Base-by-base conservation (phyloP, 352 stramenopile genomes). In the Pythium oligandrum region DNA sequence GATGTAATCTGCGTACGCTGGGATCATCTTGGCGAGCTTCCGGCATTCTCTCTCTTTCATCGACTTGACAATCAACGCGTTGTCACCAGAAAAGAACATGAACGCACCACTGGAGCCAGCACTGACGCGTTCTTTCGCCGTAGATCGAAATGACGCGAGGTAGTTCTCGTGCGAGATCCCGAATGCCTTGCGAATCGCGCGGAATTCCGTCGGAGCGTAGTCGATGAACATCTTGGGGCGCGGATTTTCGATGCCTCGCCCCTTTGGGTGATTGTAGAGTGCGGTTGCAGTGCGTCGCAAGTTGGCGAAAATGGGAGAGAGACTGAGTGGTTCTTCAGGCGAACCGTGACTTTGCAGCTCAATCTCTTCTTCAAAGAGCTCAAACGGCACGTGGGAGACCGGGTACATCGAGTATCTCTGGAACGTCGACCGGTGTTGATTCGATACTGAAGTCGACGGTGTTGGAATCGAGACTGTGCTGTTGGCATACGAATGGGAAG, bases 21-120 rank as follows among this genome's bases (percentile, higher is more conserved):
- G 78, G 8, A 88, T 67, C 69, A 94, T 94, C 35, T 68, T 61
- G 31, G 90, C 76, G 1, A 96, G 73, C 42, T 70, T 75, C 3
- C 75, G 66, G 40, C 80, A 88, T 56, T 96, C 86, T 51, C 84
- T 79, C 43, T 85, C 67, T 47, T 75, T 85, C 48, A 90, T 75
- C 55, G 77, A 91, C 54, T 93, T 93, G 8, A 93, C 80, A 10
- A 93, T 76, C 35, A 92, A 55, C 53, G 78, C 67, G 32, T 85
- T 81, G 55, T 92, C 80, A 2, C 74, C 77, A 4, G 76, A 88
- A 46, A 88, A 90, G 43, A 93, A 93, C 68, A 93, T 83, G 57
- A 93, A 93, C 6, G 75, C 83, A 2, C 82, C 82, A 49, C 67
- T 84, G 44, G 80, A 85, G n/a, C 85, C 85, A 12, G 82, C 77